Base-by-base conservation (phyloP, 1,139 yeast species). In the Blastobotrys arbuscula region DNA sequence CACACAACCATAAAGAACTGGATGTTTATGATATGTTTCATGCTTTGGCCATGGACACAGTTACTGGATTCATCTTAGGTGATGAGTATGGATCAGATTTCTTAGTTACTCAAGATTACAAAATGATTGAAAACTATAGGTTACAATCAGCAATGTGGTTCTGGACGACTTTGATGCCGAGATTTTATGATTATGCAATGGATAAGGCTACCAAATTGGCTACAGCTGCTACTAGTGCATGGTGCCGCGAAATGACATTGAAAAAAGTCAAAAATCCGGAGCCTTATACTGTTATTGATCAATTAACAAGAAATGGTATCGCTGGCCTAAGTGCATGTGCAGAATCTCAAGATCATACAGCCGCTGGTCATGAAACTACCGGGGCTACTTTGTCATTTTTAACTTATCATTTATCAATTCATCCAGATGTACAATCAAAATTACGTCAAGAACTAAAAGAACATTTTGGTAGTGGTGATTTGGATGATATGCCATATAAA, bases 321-420 rank as follows among this genome's bases (percentile, higher is more conserved):
- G 54, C 51, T 3, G 65, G 61, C n/a, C 51, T 56, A 45, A 59
- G 60, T 10, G 71, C 75, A 4, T 73, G 72, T n/a, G 67, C 75
- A 23, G 81, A 76, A 52, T 58, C 71, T 24, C 72, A 70, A 49
- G 81, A 76, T 52, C 80, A 76, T 54, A 65, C 75, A 39, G 76
- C 78, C 48, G 92, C 92, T 1, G 92, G 92, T 2, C 89, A 83
- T 59, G 86, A 82, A 60, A 83, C 92, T 2, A 82, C 90, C 0
- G 89, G 87, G 0, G 76, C 81, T 3, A 82, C 82, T 16, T 64
- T 83, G 50, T 71, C 86, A 1, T 83, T 76, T 61, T 64, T 80
- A 46, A 71, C 79, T 12, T 82, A 79, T 68, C 81, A 81, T 58
- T 62, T 82, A 44, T 80, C 86, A 1, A 67, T 78, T 47, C 48